Base-by-base conservation (phyloP, 371 early-diverging fungal genomes). In the Haplosporangium sp. region DNA sequence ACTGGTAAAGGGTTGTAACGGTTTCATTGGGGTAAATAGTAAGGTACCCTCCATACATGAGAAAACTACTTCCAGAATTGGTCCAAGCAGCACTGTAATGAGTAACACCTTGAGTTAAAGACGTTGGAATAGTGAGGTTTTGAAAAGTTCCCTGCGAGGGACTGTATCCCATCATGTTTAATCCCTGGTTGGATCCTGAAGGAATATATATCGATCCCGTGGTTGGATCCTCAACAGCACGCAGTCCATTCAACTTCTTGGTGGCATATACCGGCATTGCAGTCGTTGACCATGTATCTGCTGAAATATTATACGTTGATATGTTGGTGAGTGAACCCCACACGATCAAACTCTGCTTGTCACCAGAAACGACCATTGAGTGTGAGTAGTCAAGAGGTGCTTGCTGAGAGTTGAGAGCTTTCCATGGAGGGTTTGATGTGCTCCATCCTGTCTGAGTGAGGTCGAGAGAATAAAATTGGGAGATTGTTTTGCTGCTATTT, bases 371-470 rank as follows among this genome's bases (percentile, higher is more conserved):
- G 6, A 10, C 34, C 55, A 55, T 27, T 19, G 20, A 19, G 13
- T 55, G 20, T 0, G 20, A 7, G 9, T 55, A 19, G 20, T 55
- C 55, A 1, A 6, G 7, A 55, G 55, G 55, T 34, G 27, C 55
- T 34, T 5, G 4, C 55, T 7, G 27, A 2, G 27, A 27, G 10
- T 20, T 55, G 6, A 55, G 27, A 27, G 55, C 20, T 27, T 15
- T 61, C 62, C 62, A 61, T 34, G 62, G 62, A n/a, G 62, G 62
- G 20, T 5, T 27, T 4, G 45, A 27, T 4, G 47, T 17, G 44
- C 6, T 7, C 62, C 62, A 61, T 17, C 1, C 15, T 2, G 27
- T 27, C 20, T 60, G 61, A 15, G 45, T 61, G 20, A 61, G 62
- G 34, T 61, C 62, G 9, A 61, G 55, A 8, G 55, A 55, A 55